These are phyloP conservation scores for Salix brachista DNA, from an alignment of 345 rosid species.

Conservation along the genomic window DNA sequence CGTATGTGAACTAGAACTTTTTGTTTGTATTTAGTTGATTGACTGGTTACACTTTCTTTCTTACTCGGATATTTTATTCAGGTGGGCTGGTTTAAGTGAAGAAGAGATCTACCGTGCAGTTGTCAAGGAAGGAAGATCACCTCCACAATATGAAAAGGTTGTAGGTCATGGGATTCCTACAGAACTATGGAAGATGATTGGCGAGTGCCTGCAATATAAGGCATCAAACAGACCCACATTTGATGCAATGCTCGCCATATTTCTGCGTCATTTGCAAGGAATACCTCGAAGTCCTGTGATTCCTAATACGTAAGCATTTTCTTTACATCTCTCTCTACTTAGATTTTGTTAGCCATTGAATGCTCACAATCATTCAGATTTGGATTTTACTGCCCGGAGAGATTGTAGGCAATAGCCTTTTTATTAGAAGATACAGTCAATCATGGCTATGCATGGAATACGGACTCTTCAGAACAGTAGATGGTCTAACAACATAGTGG, in stretches of 20 bases:
- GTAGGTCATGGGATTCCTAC: constrained; percentile 97
- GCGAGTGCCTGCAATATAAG: constrained; percentile 94
- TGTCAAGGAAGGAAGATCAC: constrained; percentile 73
- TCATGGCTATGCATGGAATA: no score
- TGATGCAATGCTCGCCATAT: constrained; percentile 82
- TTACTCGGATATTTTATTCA: constrained; percentile 28
- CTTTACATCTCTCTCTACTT: not conserved
- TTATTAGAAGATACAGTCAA: no score
- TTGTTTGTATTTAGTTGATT: constrained; percentile 14
- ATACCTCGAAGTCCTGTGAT: constrained; percentile 87
- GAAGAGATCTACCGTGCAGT: constrained; percentile 91
- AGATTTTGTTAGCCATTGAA: not conserved
- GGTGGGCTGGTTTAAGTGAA: constrained; percentile 90
- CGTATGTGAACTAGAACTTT: constrained; percentile 55
- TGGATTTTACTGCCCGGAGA: no score
- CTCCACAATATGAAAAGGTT: constrained; percentile 94
- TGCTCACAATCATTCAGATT: not conserved
- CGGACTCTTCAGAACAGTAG: no score
- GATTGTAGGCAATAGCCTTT: no score
- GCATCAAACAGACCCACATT: constrained; percentile 85
- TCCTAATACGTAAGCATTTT: constrained; percentile 72
- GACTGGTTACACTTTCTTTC: not conserved
- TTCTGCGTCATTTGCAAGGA: constrained; percentile 88
- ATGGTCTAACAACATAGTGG: no score
- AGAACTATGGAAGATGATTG: constrained; percentile 97